A percentile compares a stretch with the other conserved stretches of the same genome.
Evolutionary conservation across 164 flowering plant species (phyloP).

Genomic region (Vitis vinifera): ASM3070453v1 NC_081814.1:12051501-12052000

Average conservation of each 20-base stretch:
- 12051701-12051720: conserved; percentile 81
- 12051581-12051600: no score
- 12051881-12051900: no score
- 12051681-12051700: conserved; percentile 79
- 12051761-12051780: conserved; percentile 85
- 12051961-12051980: no score
- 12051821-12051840: conserved; percentile 77
- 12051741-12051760: conserved; percentile 98
- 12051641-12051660: conserved; percentile 85
- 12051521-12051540: no score
- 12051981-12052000: no score
- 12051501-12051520: no score
- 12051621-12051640: conserved; percentile 94
- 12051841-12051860: conserved; percentile 73
- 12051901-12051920: no score
- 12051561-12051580: no score
- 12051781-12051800: conserved; percentile 96
- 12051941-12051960: no score
- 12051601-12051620: conserved; percentile 68
- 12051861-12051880: neutral
- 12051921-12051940: no score
- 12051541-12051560: no score
- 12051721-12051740: conserved; percentile 85
- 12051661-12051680: conserved; percentile 97
- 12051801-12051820: conserved; percentile 96